Conservation (phyloP, 495 filamentous ascomycete genomes). For the Chlorociboria aeruginascens region DNA sequence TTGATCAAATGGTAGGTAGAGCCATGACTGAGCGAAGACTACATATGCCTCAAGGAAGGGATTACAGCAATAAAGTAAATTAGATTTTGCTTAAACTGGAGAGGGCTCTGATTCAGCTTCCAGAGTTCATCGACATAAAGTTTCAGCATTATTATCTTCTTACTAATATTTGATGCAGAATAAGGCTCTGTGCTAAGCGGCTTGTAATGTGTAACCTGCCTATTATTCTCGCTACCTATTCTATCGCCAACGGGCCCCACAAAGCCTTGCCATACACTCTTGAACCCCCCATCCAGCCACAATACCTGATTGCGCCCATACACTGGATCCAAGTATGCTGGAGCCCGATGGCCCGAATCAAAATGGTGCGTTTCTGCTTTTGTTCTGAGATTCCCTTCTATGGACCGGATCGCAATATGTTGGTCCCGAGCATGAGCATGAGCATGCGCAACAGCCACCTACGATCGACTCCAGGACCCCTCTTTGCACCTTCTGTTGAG, state of each 20-base stretch:
- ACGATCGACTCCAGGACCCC: background rate
- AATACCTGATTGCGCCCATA: background rate
- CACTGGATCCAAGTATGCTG: conserved; percentile 17
- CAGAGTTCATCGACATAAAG: no score
- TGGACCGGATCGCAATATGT: background rate
- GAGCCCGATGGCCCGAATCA: conserved; percentile 17
- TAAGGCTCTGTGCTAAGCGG: background rate
- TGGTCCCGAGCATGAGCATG: conserved; percentile 12
- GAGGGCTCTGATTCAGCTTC: no score
- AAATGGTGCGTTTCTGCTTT: conserved; percentile 10
- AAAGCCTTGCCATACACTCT: background rate
- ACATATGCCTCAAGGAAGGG: no score
- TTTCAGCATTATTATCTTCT: no score
- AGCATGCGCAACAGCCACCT: conserved; percentile 7
- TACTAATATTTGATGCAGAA: no score
- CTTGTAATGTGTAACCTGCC: background rate
- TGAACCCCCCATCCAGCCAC: background rate
- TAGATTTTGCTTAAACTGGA: no score
- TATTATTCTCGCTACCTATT: no score
- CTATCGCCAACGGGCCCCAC: background rate
- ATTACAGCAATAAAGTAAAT: no score
- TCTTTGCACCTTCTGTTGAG: background rate
- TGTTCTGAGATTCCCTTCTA: background rate
- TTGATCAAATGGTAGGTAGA: no score
- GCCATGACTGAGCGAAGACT: no score